Evolutionary conservation across 2,329 filamentous ascomycete genomes (phyloP).

Genomic region (Trichoderma breve): DNA sequence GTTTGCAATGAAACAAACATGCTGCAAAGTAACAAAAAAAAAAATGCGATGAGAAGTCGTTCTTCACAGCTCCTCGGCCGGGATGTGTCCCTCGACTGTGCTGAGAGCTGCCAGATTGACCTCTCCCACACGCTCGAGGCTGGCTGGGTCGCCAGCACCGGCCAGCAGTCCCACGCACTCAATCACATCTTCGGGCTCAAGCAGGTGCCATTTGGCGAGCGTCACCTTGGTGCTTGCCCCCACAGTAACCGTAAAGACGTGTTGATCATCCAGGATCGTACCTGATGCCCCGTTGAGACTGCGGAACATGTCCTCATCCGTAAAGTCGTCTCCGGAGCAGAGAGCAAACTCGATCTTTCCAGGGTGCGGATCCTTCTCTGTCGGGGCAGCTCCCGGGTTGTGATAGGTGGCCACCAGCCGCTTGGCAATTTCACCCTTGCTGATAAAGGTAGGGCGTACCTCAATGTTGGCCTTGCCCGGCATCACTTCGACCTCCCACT

Average conservation of each 20-base stretch:
- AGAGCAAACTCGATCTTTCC: conserved; percentile 78
- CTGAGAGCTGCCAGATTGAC: conserved; percentile 57
- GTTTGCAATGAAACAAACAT: background rate
- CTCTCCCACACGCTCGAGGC: conserved; percentile 44
- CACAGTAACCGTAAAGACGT: conserved; percentile 88
- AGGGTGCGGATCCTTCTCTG: conserved; percentile 40
- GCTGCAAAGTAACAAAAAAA: background rate
- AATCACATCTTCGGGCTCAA: conserved; percentile 86
- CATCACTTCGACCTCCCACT: conserved; percentile 95
- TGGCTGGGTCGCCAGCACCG: conserved; percentile 42
- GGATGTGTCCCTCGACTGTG: conserved; percentile 52
- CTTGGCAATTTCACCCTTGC: conserved; percentile 95
- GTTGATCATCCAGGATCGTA: conserved; percentile 53
- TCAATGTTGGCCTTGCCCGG: conserved; percentile 94
- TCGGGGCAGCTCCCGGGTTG: conserved; percentile 44
- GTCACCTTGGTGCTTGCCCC: conserved; percentile 91
- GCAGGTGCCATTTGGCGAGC: conserved; percentile 82
- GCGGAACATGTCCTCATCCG: conserved; percentile 96
- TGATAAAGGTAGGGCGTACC: conserved; percentile 94
- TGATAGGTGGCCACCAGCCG: conserved; percentile 74
- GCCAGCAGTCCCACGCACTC: conserved; percentile 60
- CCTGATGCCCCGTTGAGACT: conserved; percentile 63
- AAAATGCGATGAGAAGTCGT: background rate
- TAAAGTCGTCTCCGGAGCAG: conserved; percentile 93
- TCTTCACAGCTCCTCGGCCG: conserved; percentile 27